These are phyloP conservation scores for Arabidopsis arenosa DNA, from an alignment of 345 rosid genomes.

Conservation along the genomic window DNA sequence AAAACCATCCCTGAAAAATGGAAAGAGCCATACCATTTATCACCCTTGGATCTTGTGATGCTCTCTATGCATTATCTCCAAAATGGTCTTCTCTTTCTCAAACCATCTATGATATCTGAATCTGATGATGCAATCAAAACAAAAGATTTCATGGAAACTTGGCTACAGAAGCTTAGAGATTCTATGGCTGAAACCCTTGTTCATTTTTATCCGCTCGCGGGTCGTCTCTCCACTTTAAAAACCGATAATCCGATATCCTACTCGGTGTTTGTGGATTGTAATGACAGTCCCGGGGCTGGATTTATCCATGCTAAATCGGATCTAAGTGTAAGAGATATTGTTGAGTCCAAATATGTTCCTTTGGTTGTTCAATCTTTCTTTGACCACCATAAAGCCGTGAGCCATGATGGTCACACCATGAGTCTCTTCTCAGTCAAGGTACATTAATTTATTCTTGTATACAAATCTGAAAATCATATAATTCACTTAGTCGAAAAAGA, in stretches of 20 bases:
- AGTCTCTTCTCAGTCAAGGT: constrained; percentile 61
- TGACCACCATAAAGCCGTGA: constrained; percentile 61
- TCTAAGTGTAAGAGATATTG: constrained; percentile 48
- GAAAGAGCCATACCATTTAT: constrained; percentile 53
- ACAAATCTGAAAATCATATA: not conserved
- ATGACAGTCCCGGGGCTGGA: constrained; percentile 70
- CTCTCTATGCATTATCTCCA: constrained; percentile 66
- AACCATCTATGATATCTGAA: constrained; percentile 45
- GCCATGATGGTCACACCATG: constrained; percentile 63
- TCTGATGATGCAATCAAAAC: constrained; percentile 12
- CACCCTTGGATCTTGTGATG: constrained; percentile 60
- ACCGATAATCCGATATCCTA: constrained; percentile 46
- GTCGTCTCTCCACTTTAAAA: constrained; percentile 54
- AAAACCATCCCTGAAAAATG: constrained; percentile 41
- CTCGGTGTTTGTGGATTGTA: constrained; percentile 59
- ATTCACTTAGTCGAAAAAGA: not conserved
- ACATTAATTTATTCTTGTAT: not conserved
- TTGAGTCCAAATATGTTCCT: constrained; percentile 59
- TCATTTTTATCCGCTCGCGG: constrained; percentile 72
- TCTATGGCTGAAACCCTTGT: constrained; percentile 64
- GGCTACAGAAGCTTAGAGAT: constrained; percentile 50
- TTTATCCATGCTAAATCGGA: constrained; percentile 55
- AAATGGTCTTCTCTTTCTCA: constrained; percentile 64
- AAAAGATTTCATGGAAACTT: constrained; percentile 47
- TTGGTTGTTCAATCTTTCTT: constrained; percentile 63